These are phyloP conservation scores for Leccinum subrobustum DNA, from an alignment of 1,284 basidiomycete species.

Conservation along the genomic window DNA sequence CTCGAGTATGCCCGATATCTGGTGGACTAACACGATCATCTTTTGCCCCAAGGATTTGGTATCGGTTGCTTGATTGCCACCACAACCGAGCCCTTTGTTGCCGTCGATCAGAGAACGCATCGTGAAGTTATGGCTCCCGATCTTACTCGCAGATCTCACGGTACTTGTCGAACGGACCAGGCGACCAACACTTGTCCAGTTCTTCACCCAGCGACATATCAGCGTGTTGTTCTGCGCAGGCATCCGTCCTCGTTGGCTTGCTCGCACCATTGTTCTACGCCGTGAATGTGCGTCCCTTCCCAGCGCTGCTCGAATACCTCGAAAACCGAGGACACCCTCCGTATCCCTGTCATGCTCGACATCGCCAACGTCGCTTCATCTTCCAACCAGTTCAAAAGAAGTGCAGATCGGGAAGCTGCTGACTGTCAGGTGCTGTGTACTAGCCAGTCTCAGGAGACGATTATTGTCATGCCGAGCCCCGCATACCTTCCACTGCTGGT, in stretches of 20 bases:
- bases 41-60: slow-evolving; percentile 76
- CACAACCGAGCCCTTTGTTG: slow-evolving; percentile 74
- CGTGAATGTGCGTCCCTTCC: slow-evolving; percentile 76
- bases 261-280: slow-evolving; percentile 85
- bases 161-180: slow-evolving; percentile 65
- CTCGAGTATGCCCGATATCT: slow-evolving; percentile 62
- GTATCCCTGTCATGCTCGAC: slow-evolving; percentile 88
- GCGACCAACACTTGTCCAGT: slow-evolving; percentile 56
- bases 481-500: slow-evolving; percentile 66
- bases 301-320: slow-evolving; percentile 73
- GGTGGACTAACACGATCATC: slow-evolving; percentile 65
- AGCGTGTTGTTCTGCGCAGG: slow-evolving; percentile 79
- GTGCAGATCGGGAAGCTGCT: slow-evolving; percentile 79
- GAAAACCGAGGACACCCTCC: slow-evolving; percentile 81
- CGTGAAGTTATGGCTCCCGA: slow-evolving; percentile 75
- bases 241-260: slow-evolving; percentile 70
- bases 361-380: slow-evolving; percentile 84
- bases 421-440: slow-evolving; percentile 87
- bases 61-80: slow-evolving; percentile 69
- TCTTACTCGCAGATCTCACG: slow-evolving; percentile 75
- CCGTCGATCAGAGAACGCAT: slow-evolving; percentile 66
- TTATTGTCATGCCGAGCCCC: slow-evolving; percentile 76
- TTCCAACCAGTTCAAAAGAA: slow-evolving; percentile 71
- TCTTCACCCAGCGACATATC: slow-evolving; percentile 85
- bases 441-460: slow-evolving; percentile 90